phyloP scores from a whole-genome alignment of 2,329 filamentous ascomycete genomes.

The Aphanocladium album region DNA sequence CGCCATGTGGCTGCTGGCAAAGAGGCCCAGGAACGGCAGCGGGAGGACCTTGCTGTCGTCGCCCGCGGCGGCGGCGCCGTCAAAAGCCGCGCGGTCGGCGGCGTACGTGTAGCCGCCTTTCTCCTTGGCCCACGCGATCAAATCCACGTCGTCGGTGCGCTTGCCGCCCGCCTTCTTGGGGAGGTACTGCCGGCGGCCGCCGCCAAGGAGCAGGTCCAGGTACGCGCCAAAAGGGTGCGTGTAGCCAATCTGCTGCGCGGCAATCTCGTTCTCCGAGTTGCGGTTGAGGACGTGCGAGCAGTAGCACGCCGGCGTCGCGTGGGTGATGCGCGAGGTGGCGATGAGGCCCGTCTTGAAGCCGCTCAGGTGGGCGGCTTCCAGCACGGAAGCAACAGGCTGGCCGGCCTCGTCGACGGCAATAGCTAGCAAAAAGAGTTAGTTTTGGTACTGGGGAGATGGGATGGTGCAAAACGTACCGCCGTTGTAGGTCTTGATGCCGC shows the following conservation, averaged over 20 bases:
- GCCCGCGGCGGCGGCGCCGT: constrained; percentile 8
- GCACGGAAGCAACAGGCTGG: constrained; percentile 20
- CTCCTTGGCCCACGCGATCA: constrained; percentile 19
- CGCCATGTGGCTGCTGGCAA: constrained; percentile 17
- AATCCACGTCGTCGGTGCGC: constrained; percentile 19
- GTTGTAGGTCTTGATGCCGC: constrained; percentile 22
- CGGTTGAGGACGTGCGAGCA: constrained; percentile 20
- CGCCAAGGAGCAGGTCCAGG: constrained; percentile 21
- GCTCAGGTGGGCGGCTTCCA: constrained; percentile 21
- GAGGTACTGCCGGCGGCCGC: constrained; percentile 20
- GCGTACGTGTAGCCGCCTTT: constrained; percentile 20
- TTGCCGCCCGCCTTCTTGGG: constrained; percentile 17
- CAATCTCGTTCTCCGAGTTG: constrained; percentile 22
- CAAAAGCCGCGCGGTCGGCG: constrained; percentile 16
- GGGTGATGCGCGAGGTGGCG: constrained; percentile 21
- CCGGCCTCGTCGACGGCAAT: constrained; percentile 21
- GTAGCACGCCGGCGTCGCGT: constrained; percentile 22
- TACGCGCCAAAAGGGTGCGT: constrained; percentile 19
- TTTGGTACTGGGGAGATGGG: neutral
- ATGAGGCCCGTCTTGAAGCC: constrained; percentile 21
- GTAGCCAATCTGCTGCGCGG: constrained; percentile 21
- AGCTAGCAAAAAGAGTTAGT: constrained; percentile 11
- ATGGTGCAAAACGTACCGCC: constrained; percentile 14
- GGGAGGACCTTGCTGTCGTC: constrained; percentile 15
- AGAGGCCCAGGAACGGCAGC: constrained; percentile 20